A percentile compares a stretch with the other conserved stretches of the same genome.
Evolutionary conservation across 176 grass and related monocot genomes (phyloP).

Genomic region (Otatea glauca): DNA sequence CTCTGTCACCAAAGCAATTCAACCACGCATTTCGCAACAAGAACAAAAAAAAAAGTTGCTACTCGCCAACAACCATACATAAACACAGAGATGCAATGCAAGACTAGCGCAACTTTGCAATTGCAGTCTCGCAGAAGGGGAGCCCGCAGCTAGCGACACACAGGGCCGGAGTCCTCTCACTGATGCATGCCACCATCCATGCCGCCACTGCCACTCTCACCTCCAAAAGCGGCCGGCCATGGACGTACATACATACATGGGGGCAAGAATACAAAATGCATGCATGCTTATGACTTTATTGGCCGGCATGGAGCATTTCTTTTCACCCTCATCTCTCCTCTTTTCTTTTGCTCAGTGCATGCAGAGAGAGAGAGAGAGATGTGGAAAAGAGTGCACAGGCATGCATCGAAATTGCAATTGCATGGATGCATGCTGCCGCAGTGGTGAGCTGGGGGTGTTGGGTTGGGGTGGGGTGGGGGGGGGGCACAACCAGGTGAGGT

Average conservation of each 20-base stretch:
- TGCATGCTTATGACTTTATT: slow-evolving; percentile 35
- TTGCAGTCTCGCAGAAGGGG: no score
- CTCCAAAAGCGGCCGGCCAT: slow-evolving; percentile 8
- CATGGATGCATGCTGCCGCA: not conserved
- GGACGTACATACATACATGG: not conserved
- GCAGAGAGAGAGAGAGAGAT: not conserved
- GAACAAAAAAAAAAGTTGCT: no score
- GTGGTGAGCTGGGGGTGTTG: not conserved
- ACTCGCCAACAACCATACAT: no score
- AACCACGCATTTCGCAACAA: no score
- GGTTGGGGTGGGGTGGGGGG: no score
- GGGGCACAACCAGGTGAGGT: no score
- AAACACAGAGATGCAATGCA: no score
- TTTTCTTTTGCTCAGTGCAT: slow-evolving; percentile 29
- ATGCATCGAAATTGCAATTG: not conserved
- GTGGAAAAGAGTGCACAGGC: slow-evolving; percentile 6
- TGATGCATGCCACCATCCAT: not conserved
- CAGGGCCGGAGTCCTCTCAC: not conserved
- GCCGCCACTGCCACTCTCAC: not conserved
- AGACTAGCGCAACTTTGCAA: no score
- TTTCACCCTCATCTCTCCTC: not conserved
- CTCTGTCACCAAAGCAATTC: no score
- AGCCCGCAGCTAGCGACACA: no score
- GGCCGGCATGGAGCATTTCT: not conserved
- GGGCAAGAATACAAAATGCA: slow-evolving; percentile 47